Percentiles rank a stretch among this genome's conserved stretches.
Conservation (phyloP, 306 rosid genomes). For the Citrullus colocynthis region DNA sequence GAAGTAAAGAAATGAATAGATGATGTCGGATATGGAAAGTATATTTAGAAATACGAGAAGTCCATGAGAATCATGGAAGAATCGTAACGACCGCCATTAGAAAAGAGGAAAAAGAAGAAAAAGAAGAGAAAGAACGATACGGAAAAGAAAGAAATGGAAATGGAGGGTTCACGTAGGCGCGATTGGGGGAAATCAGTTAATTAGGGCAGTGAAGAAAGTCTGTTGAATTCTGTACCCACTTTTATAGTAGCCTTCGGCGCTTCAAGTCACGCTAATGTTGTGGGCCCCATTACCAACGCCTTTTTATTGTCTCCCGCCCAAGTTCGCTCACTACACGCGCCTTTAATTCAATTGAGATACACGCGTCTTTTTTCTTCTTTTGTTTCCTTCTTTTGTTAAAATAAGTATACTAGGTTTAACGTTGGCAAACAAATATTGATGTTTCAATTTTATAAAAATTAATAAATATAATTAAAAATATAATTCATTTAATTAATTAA, state of each 20-base stretch:
- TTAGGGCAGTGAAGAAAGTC: slow-evolving; percentile 1
- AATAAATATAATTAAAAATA: too few relatives aligned
- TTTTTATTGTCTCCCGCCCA: not conserved
- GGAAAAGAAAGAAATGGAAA: not conserved
- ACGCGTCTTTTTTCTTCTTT: not conserved
- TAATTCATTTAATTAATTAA: too few relatives aligned
- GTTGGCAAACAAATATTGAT: too few relatives aligned
- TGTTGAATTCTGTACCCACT: not conserved
- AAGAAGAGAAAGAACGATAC: not conserved
- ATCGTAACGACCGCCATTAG: not conserved
- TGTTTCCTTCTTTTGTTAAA: too few relatives aligned
- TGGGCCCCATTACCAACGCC: not conserved
- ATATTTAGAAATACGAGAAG: not conserved
- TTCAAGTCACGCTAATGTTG: not conserved
- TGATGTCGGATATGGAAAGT: not conserved
- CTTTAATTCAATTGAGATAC: not conserved
- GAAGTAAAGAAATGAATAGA: not conserved
- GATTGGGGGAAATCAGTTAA: not conserved
- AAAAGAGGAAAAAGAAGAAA: not conserved
- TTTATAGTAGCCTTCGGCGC: slow-evolving; percentile 3
- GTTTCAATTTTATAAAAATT: too few relatives aligned
- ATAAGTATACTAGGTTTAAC: too few relatives aligned
- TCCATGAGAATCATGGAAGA: slow-evolving; percentile 1
- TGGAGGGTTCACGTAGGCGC: not conserved
- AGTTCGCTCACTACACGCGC: not conserved